Conservation (phyloP, 805 yeast species). For the Komagataella phaffii region DNA sequence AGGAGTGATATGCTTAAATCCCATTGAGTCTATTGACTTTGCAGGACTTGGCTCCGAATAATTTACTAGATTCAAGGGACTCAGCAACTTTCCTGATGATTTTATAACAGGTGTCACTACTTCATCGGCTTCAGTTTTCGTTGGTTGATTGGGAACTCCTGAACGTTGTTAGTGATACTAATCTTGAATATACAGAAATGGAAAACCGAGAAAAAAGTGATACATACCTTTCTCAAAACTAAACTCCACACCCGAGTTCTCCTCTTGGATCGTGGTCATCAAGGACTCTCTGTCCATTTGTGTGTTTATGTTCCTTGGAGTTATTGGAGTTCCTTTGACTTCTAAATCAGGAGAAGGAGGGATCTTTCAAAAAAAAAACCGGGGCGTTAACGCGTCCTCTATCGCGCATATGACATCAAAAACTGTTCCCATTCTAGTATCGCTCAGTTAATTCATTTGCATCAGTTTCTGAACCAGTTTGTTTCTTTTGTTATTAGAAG, state of each 20-base stretch:
- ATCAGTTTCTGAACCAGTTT: neutral
- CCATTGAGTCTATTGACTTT: slow-evolving; percentile 6
- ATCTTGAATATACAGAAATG: neutral
- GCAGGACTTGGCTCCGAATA: slow-evolving; percentile 6
- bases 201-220: neutral
- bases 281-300: neutral
- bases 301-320: neutral
- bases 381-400: neutral
- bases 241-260: neutral
- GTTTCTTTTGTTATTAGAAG: neutral
- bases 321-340: neutral
- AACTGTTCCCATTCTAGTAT: no score
- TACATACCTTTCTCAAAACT: neutral
- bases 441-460: neutral
- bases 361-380: neutral
- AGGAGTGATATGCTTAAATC: slow-evolving; percentile 5
- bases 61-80: neutral
- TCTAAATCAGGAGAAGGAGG: neutral
- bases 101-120: neutral
- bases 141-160: neutral
- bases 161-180: neutral
- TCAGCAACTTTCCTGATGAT: neutral
- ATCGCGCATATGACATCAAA: neutral
- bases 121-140: neutral
- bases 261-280: neutral